Evolutionary conservation across 192 early-diverging fungal genomes (phyloP).

Genomic region (Obelidium mucronatum): DNA sequence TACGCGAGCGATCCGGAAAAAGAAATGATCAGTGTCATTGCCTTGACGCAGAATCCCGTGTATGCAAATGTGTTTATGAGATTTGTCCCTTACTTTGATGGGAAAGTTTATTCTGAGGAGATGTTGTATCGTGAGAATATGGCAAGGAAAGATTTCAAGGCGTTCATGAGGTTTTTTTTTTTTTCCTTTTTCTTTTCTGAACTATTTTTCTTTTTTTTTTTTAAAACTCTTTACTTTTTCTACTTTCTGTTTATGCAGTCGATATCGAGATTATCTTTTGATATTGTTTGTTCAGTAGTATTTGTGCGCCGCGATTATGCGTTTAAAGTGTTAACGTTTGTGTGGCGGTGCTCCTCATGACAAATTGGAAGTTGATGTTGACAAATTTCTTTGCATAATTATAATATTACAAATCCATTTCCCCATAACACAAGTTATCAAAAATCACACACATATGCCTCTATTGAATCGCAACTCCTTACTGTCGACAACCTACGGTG

Average conservation of each 20-base stretch:
- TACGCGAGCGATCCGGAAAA: slow-evolving; percentile 45
- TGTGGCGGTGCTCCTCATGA: no score
- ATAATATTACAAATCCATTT: no score
- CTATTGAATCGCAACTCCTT: no score
- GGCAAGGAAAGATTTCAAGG: slow-evolving; percentile 49
- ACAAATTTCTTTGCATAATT: no score
- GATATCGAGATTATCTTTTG: not conserved
- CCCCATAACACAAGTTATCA: no score
- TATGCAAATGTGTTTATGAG: slow-evolving; percentile 64
- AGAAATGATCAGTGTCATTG: slow-evolving; percentile 59
- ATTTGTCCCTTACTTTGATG: slow-evolving; percentile 78
- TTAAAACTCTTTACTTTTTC: not conserved
- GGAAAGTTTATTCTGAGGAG: slow-evolving; percentile 80
- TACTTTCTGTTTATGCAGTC: not conserved
- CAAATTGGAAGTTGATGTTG: no score
- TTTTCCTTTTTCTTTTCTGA: not conserved
- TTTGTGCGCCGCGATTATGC: no score
- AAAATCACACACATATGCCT: no score
- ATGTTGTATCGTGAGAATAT: slow-evolving; percentile 74
- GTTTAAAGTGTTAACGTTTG: no score
- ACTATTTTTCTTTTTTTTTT: not conserved
- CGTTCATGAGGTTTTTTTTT: slow-evolving; percentile 39
- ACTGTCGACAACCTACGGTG: not conserved
- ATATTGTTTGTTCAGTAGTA: no score
- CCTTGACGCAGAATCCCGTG: slow-evolving; percentile 61